Evolutionary conservation across 495 filamentous ascomycete genomes (phyloP).

Genomic region (Talaromyces proteolyticus): DNA sequence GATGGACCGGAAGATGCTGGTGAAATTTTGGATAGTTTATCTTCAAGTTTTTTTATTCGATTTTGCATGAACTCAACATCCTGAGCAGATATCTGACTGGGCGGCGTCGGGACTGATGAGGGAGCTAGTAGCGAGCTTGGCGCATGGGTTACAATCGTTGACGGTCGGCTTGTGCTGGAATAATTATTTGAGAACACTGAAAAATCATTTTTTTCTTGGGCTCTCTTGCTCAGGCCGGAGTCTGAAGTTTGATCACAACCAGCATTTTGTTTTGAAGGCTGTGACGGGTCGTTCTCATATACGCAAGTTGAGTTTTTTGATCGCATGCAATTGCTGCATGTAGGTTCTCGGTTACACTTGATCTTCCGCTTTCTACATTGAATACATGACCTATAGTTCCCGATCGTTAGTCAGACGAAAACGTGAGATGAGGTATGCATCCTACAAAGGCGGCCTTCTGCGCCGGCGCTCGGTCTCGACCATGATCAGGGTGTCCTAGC

Average conservation of each 20-base stretch:
- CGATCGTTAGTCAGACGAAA: too few relatives aligned
- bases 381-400: constrained; percentile 33
- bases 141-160: constrained; percentile 7
- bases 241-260: not conserved
- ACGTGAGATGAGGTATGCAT: too few relatives aligned
- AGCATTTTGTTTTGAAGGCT: constrained; percentile 8
- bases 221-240: not conserved
- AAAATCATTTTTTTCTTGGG: too few relatives aligned
- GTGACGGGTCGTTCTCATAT: constrained; percentile 24
- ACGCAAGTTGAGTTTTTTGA: constrained; percentile 34
- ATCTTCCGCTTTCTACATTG: constrained; percentile 44
- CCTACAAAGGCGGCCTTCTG: constrained; percentile 41
- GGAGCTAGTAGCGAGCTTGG: constrained; percentile 11
- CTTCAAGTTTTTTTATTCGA: constrained; percentile 39
- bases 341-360: constrained; percentile 40
- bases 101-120: constrained; percentile 22
- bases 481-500: too few relatives aligned
- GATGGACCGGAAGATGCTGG: constrained; percentile 7
- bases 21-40: constrained; percentile 25
- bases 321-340: constrained; percentile 45
- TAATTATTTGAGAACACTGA: not conserved
- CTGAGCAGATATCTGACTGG: constrained; percentile 18
- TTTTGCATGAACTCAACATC: constrained; percentile 28
- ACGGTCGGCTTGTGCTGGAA: not conserved
- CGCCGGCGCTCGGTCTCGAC: constrained; percentile 34